Evolutionary conservation across 2,329 filamentous ascomycete genomes (phyloP), one percentile per base, ranked within the genome.

Genomic region (Fusarium miscanthi): DNA sequence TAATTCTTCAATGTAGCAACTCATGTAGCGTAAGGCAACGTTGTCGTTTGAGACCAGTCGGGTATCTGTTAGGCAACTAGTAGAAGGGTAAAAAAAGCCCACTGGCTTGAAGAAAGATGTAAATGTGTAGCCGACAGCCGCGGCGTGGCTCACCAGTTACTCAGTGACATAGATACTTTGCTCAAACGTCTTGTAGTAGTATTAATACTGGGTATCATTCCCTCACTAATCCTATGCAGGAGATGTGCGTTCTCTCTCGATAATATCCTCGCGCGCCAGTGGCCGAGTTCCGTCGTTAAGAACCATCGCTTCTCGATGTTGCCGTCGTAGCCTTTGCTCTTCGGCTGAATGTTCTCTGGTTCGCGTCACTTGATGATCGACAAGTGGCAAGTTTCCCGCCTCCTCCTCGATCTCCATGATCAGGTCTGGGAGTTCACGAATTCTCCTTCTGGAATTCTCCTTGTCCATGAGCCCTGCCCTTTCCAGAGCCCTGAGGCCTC

Each of bases 301-400:
- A 25, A 98, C 94, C 89, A 98, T 95, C 8, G 94, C 94, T 83
- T 97, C 94, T 73, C 94, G 88, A 78, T 95, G 88, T 54, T 93
- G 88, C 72, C 94, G 88, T 66, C 94, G 86, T 67, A 95, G 85
- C 59, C 92, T 88, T 76, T 93, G 91, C 80, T 95, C 93, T 78
- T 90, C 90, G 11, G 82, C 85, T 66, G 85, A 90, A 78, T 89
- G 87, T 63, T 89, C 87, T 66, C 85, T 76, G 5, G 80, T 78
- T 40, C 82, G 76, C 37, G 80, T 75, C 10, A 74, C 64, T 27
- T 79, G 79, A 41, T 71, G 74, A 35, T 80, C 80, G 6, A 70
- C 60, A 13, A 70, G 53, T 37, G 74, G 74, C 13, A 78, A 76
- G 38, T 65, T 70, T 14, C 70, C 59, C 27, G 69, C 64, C 59